phyloP scores from a whole-genome alignment of 176 grass and related monocot genomes.

The Pontederia paniculata region DNA sequence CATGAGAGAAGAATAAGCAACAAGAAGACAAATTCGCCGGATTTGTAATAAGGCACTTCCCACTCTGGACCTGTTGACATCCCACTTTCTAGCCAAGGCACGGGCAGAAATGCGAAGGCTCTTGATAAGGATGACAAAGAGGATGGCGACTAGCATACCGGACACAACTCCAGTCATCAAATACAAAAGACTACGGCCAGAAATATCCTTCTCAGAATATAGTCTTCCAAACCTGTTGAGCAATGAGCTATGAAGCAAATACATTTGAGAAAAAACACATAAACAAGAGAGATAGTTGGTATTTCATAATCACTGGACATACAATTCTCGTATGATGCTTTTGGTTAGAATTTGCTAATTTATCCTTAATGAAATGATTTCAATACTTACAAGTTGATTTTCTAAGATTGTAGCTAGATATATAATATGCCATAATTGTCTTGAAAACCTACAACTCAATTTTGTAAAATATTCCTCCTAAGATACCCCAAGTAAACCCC shows the following conservation, averaged over 20 bases:
- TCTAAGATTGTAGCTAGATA: too few species aligned
- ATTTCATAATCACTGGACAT: neutral
- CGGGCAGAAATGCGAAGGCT: slow-evolving; percentile 32
- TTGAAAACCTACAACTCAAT: too few species aligned
- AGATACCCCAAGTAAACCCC: too few species aligned
- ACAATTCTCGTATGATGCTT: too few species aligned
- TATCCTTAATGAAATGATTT: too few species aligned
- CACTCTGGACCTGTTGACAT: slow-evolving; percentile 28
- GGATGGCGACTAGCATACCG: slow-evolving; percentile 43
- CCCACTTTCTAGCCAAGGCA: slow-evolving; percentile 12
- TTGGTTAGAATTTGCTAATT: neutral
- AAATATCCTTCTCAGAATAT: slow-evolving; percentile 27
- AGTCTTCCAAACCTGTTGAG: slow-evolving; percentile 47
- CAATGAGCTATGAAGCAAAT: neutral
- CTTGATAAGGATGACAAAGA: slow-evolving; percentile 25
- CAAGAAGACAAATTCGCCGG: slow-evolving; percentile 48
- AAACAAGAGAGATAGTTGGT: neutral
- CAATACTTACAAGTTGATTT: too few species aligned
- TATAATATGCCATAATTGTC: too few species aligned
- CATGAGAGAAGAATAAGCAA: slow-evolving; percentile 66
- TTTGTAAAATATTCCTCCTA: too few species aligned
- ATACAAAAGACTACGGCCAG: slow-evolving; percentile 24
- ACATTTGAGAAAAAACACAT: neutral
- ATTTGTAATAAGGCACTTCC: slow-evolving; percentile 25
- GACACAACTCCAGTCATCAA: slow-evolving; percentile 28